These are phyloP conservation scores for Penicillium capsulatum DNA, from an alignment of 2,329 filamentous ascomycete species.

Conservation along the genomic window DNA sequence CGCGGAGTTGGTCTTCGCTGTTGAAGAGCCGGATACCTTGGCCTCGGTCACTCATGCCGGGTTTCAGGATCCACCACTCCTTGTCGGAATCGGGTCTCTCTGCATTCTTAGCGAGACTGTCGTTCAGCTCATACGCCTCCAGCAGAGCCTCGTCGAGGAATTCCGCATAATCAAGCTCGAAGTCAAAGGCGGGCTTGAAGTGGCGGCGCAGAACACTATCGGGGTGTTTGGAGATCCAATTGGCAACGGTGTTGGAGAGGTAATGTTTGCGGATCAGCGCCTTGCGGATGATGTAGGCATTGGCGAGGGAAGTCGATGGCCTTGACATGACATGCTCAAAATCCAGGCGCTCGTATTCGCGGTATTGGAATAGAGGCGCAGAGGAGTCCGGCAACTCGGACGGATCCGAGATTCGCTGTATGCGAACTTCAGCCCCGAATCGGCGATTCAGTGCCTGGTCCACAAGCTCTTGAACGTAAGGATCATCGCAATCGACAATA, in stretches of 20 bases:
- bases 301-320: conserved; percentile 62
- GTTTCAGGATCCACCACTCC: conserved; percentile 98
- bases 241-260: conserved; percentile 73
- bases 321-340: conserved; percentile 69
- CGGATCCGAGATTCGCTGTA: conserved; percentile 53
- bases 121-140: conserved; percentile 81
- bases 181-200: conserved; percentile 74
- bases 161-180: conserved; percentile 95
- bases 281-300: conserved; percentile 93
- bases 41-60: conserved; percentile 93
- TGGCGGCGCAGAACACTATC: conserved; percentile 63
- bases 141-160: conserved; percentile 90
- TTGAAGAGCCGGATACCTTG: conserved; percentile 90
- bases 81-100: conserved; percentile 57
- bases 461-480: conserved; percentile 85
- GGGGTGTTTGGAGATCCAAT: conserved; percentile 83
- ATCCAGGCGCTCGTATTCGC: conserved; percentile 80
- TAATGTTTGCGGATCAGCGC: conserved; percentile 96
- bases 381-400: conserved; percentile 46
- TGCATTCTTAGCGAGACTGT: conserved; percentile 69
- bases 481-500: conserved; percentile 76
- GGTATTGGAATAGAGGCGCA: conserved; percentile 67
- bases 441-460: conserved; percentile 63
- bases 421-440: conserved; percentile 51
- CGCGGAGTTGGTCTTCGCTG: conserved; percentile 75